Conservation (phyloP, 2,329 filamentous ascomycete species). For the Diaporthe capsici region DNA sequence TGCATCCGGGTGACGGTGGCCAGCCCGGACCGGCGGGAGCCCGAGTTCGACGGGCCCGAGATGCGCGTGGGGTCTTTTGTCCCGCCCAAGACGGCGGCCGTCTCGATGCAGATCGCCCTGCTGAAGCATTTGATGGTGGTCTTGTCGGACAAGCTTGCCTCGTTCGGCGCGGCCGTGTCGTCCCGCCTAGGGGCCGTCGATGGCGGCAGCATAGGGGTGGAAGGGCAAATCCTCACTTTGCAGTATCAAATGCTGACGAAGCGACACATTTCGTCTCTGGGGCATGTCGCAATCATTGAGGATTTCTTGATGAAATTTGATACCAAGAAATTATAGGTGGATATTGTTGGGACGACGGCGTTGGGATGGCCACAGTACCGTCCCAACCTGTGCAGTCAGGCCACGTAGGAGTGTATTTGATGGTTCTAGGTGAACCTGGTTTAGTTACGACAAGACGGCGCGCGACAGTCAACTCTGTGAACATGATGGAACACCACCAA, state of each 20-base stretch:
- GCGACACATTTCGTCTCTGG: slow-evolving; percentile 10
- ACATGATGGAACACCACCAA: not conserved
- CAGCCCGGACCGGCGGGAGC: slow-evolving; percentile 48
- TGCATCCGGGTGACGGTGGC: slow-evolving; percentile 51
- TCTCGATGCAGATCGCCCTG: slow-evolving; percentile 52
- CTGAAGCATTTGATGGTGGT: slow-evolving; percentile 50
- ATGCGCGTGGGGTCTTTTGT: slow-evolving; percentile 58
- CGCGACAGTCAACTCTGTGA: not conserved
- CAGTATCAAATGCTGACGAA: slow-evolving; percentile 24
- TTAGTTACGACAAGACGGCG: not conserved
- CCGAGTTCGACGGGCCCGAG: slow-evolving; percentile 55
- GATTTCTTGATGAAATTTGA: slow-evolving; percentile 32
- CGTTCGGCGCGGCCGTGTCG: slow-evolving; percentile 10
- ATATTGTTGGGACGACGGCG: not conserved
- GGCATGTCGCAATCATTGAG: slow-evolving; percentile 16
- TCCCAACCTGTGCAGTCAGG: not conserved
- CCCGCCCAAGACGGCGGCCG: slow-evolving; percentile 51
- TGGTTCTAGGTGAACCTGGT: not conserved
- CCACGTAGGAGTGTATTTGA: not conserved
- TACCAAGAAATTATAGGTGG: not conserved
- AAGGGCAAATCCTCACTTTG: slow-evolving; percentile 5
- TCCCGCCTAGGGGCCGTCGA: not conserved
- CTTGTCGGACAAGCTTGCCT: slow-evolving; percentile 40
- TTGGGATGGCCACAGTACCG: too few species aligned
- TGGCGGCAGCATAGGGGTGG: not conserved